These are phyloP conservation scores for Penicillium manginii DNA, from an alignment of 495 filamentous ascomycete species.

Conservation along the genomic window DNA sequence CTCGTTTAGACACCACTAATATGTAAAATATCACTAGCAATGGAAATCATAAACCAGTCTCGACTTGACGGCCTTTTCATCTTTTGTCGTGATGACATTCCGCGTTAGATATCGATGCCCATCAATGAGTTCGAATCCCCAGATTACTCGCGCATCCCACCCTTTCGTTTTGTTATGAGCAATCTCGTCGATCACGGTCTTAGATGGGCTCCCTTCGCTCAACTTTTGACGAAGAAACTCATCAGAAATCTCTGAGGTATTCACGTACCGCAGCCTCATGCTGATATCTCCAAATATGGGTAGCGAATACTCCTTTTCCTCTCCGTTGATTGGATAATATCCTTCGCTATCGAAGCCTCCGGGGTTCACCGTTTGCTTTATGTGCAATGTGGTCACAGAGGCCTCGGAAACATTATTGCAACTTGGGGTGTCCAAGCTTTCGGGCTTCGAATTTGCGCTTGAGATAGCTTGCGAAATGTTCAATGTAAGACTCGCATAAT, in stretches of 20 bases:
- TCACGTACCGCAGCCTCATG: conserved; percentile 16
- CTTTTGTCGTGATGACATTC: conserved; percentile 13
- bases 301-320: conserved; percentile 10
- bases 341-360: conserved; percentile 23
- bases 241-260: conserved; percentile 8
- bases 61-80: conserved; percentile 15
- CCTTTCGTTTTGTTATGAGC: conserved; percentile 19
- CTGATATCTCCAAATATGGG: conserved; percentile 27
- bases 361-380: conserved; percentile 24
- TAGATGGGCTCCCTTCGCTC: conserved; percentile 2
- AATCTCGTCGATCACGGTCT: conserved; percentile 23
- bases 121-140: conserved; percentile 25
- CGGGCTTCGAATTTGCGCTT: neutral
- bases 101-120: conserved; percentile 20
- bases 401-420: neutral
- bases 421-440: neutral
- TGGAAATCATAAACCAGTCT: conserved; percentile 21
- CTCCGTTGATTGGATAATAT: conserved; percentile 17
- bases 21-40: neutral
- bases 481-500: conserved; percentile 19
- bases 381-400: conserved; percentile 13
- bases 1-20: no score
- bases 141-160: conserved; percentile 23
- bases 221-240: conserved; percentile 12
- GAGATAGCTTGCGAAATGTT: conserved; percentile 18